Evolutionary conservation across 176 grass and related monocot species (phyloP).

Genomic region (Aechmea fasciata): DNA sequence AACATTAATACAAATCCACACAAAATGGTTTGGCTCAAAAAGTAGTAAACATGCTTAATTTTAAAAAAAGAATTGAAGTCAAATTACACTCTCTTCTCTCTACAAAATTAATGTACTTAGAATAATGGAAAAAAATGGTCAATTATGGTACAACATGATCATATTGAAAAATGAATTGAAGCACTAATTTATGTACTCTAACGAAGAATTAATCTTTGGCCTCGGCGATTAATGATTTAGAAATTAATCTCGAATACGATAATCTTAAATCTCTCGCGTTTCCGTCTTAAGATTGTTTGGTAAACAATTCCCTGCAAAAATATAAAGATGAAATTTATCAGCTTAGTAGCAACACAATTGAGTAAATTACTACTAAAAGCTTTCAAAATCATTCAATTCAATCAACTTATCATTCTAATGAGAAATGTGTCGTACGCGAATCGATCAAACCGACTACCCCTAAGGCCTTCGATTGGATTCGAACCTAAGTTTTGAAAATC

Average conservation of each 20-base stretch:
- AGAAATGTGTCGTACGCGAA: too few species aligned
- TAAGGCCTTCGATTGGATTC: too few species aligned
- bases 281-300: slow-evolving; percentile 61
- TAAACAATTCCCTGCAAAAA: slow-evolving; percentile 37
- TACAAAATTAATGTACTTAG: not conserved
- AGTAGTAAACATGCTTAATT: not conserved
- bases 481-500: too few species aligned
- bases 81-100: not conserved
- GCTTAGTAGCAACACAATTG: too few species aligned
- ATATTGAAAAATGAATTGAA: not conserved
- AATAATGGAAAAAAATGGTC: not conserved
- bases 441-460: too few species aligned
- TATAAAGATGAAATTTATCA: not conserved
- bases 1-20: not conserved
- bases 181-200: not conserved
- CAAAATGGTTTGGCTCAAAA: not conserved
- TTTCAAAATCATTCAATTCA: too few species aligned
- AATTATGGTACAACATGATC: not conserved
- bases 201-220: slow-evolving; percentile 39
- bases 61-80: not conserved
- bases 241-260: slow-evolving; percentile 13
- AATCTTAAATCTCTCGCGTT: slow-evolving; percentile 30
- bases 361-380: too few species aligned
- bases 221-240: slow-evolving; percentile 19
- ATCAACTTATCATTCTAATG: too few species aligned